These are phyloP conservation scores for Nicotiana knightiana DNA, from an alignment of 257 asterid genomes.

Conservation along the genomic window DNA sequence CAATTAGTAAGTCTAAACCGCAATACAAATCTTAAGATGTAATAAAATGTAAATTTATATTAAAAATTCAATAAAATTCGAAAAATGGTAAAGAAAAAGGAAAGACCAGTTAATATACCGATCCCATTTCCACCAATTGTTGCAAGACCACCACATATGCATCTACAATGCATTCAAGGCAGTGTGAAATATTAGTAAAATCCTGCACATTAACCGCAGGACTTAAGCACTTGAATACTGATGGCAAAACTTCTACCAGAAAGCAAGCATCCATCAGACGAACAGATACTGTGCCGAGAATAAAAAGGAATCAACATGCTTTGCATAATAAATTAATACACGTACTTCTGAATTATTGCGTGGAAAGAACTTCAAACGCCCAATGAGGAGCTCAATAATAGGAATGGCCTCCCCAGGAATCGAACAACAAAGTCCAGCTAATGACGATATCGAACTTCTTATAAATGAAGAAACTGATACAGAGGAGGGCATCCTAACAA, in stretches of 20 bases:
- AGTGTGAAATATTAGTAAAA: conserved; percentile 31
- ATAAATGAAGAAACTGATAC: conserved; percentile 36
- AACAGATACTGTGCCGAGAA: background rate
- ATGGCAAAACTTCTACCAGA: background rate
- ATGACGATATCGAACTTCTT: conserved; percentile 52
- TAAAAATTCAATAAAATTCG: background rate
- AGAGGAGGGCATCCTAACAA: conserved; percentile 40
- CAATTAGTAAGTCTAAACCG: conserved; percentile 10
- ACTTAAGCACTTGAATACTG: background rate
- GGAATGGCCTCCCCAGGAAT: conserved; percentile 68
- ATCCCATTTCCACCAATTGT: conserved; percentile 58
- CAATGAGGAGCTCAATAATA: conserved; percentile 52
- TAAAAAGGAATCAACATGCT: conserved; percentile 6
- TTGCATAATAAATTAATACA: conserved; percentile 11
- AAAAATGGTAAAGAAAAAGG: background rate
- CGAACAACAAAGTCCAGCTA: conserved; percentile 70
- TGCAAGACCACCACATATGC: conserved; percentile 68
- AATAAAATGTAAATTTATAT: background rate
- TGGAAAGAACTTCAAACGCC: conserved; percentile 52
- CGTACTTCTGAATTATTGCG: conserved; percentile 72
- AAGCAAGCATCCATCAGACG: background rate
- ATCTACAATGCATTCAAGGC: conserved; percentile 57
- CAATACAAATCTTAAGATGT: conserved; percentile 7
- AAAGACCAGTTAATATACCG: conserved; percentile 34
- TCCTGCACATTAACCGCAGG: conserved; percentile 41